A percentile compares a stretch with the other conserved stretches of the same genome.
Conservation (phyloP, 23 red algal species). For the Porphyridium purpureum region DNA sequence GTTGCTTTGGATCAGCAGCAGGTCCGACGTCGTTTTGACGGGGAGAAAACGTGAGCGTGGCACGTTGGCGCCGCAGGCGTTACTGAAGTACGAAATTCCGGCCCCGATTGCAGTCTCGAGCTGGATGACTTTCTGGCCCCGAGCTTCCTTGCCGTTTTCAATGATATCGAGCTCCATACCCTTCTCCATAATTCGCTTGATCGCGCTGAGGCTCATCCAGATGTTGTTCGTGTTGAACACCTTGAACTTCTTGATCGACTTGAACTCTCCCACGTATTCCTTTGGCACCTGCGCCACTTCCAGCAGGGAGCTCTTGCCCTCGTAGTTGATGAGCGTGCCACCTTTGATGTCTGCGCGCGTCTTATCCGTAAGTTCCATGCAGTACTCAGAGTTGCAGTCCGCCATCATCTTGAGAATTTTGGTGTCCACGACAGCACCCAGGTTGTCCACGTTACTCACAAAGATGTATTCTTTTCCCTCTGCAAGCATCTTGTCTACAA, state of each 20-base stretch:
- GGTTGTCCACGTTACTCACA: slow-evolving; percentile 93
- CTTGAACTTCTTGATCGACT: slow-evolving; percentile 94
- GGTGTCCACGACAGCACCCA: slow-evolving; percentile 80
- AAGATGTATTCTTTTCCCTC: slow-evolving; percentile 97
- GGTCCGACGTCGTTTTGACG: slow-evolving; percentile 93
- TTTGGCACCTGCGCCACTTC: slow-evolving; percentile 91
- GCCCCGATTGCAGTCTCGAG: slow-evolving; percentile 94
- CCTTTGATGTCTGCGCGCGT: slow-evolving; percentile 95
- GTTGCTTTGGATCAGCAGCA: slow-evolving; percentile 88
- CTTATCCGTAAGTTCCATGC: slow-evolving; percentile 92
- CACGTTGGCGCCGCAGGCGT: slow-evolving; percentile 86
- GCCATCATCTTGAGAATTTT: slow-evolving; percentile 78
- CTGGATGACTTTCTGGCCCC: slow-evolving; percentile 75
- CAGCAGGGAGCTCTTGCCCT: slow-evolving; percentile 73
- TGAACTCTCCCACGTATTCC: slow-evolving; percentile 87
- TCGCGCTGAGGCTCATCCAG: slow-evolving; percentile 69
- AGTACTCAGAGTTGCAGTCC: slow-evolving; percentile 72
- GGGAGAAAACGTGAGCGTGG: slow-evolving; percentile 89
- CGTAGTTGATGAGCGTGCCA: slow-evolving; percentile 92
- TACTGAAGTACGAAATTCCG: slow-evolving; percentile 78
- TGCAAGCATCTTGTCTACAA: slow-evolving; percentile 75
- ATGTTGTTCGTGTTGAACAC: slow-evolving; percentile 99
- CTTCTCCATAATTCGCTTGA: slow-evolving; percentile 65
- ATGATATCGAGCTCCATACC: slow-evolving; percentile 98
- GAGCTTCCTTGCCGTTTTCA: slow-evolving; percentile 82